Base-by-base conservation (phyloP, 768 basidiomycete species). In the Chlorophyllum brunneum region DNA sequence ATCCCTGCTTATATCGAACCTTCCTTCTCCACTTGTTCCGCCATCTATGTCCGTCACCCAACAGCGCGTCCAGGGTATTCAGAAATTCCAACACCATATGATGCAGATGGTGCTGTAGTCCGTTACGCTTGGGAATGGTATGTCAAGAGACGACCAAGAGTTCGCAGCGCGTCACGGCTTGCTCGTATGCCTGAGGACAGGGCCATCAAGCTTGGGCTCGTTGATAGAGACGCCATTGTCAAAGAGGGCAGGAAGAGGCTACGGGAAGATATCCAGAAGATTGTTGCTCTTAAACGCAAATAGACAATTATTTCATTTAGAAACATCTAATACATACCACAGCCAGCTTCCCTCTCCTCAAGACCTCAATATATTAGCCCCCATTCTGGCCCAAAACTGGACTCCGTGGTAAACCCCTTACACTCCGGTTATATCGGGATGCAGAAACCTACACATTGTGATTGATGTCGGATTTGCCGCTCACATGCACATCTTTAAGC, bases 51-150 rank as follows among this genome's bases (percentile, higher is more conserved):
- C 27, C 89, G 97, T 31, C 93, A 98, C 62, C 97, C 97, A 6
- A 97, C 95, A 0, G 97, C 95, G 0, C 83, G 93, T n/a, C 92
- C 94, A 0, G 90, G 90, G 5, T 94, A 95, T 70, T 91, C 88
- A 13, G 97, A 99, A 68, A 88, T 99, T 31, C 92, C 95, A 5
- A 91, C 90, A 3, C 97, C 97, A 2, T 98, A 88, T 67, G 92
- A 95, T 56, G 94, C 97, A 0, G 95, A 97, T 61, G 97, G 97
- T 15, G 90, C 95, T 58, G 76, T 97, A 10, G 80, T 98, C 55
- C 85, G 92, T 52, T 79, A 92, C 53, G 87, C 92, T 2, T 99
- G 97, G 97, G 95, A 95, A 69, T 98, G 92, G 91, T 97, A 93
- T 62, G 78, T 83, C 55, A 76, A 83, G 66, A 73, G 80, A 45